These are phyloP conservation scores for Inga oerstediana DNA, from an alignment of 306 rosid species.

Conservation along the genomic window DNA sequence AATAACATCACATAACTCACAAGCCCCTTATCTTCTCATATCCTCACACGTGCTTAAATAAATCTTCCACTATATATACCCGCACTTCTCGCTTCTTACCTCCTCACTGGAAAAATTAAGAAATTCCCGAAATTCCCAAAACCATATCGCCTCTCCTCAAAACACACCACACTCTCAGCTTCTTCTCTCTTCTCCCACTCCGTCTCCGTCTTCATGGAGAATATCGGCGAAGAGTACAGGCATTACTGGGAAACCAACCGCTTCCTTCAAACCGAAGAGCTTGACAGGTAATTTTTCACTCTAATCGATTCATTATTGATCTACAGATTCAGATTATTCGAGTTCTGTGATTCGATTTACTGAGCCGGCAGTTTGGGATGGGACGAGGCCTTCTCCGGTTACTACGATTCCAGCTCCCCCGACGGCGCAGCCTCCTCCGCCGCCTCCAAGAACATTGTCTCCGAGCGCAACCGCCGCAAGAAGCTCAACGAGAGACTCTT, in stretches of 20 bases:
- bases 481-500: conserved; percentile 90
- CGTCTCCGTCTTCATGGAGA: conserved; percentile 52
- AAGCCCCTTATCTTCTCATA: too few species aligned
- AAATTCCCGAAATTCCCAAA: too few species aligned
- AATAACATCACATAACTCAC: too few species aligned
- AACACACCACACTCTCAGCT: background rate
- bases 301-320: background rate
- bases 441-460: conserved; percentile 86
- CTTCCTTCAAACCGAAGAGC: conserved; percentile 71
- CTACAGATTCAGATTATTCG: background rate
- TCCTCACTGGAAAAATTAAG: too few species aligned
- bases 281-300: conserved; percentile 57
- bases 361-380: conserved; percentile 62
- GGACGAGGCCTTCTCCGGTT: conserved; percentile 73
- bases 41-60: conserved; percentile 34
- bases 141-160: background rate
- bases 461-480: conserved; percentile 92
- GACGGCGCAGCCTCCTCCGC: conserved; percentile 84
- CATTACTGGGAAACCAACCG: conserved; percentile 75
- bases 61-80: background rate
- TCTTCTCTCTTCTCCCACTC: background rate
- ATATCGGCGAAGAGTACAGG: conserved; percentile 63
- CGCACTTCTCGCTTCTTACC: background rate
- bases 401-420: conserved; percentile 93
- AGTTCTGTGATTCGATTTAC: background rate